Conservation (phyloP, 305 asterid genomes). For the Fraxinus dipetala region DNA sequence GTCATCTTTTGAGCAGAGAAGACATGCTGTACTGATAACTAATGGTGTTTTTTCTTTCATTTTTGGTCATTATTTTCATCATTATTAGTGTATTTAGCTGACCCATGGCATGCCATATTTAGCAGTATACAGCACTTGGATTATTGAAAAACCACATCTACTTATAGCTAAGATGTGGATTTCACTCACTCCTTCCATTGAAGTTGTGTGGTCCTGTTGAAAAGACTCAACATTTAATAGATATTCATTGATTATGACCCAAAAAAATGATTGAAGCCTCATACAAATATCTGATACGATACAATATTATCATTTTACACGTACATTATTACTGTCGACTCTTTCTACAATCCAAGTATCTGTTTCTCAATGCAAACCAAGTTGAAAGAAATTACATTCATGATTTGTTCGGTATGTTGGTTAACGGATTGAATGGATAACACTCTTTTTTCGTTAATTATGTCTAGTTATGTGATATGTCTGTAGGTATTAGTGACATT, state of each 20-base stretch:
- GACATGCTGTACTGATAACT: not conserved
- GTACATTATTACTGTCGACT: not conserved
- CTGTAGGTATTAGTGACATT: not conserved
- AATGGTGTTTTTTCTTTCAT: not conserved
- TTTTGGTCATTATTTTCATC: not conserved
- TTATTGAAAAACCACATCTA: not conserved
- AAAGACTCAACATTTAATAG: not conserved
- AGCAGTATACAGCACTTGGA: not conserved
- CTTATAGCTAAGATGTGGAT: not conserved
- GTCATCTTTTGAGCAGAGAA: not conserved
- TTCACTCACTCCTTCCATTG: not conserved
- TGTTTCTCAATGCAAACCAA: not conserved
- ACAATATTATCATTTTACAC: not conserved
- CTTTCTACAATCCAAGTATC: not conserved
- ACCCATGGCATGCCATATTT: not conserved
- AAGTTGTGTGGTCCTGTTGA: not conserved
- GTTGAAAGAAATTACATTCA: not conserved
- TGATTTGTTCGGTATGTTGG: not conserved
- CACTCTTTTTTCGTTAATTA: not conserved
- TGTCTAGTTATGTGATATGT: not conserved
- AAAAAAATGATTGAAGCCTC: not conserved
- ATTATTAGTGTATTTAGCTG: not conserved
- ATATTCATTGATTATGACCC: not conserved
- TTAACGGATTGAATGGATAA: not conserved
- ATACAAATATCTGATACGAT: not conserved